These are phyloP conservation scores for Ascochyta rabiei DNA, from an alignment of 2,329 filamentous ascomycete species.

Conservation along the genomic window DNA sequence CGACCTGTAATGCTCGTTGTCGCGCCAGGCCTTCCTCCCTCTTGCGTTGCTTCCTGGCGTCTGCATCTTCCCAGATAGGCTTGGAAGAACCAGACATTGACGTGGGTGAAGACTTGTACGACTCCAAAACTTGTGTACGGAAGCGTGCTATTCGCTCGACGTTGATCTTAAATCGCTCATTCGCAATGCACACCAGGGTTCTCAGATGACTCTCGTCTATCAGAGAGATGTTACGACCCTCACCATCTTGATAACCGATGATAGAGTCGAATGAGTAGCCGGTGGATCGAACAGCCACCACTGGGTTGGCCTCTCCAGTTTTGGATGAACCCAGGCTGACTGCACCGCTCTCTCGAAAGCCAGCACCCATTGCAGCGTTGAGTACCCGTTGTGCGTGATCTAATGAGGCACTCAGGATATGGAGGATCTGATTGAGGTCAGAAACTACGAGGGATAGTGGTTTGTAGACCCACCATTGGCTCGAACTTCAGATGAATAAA, in stretches of 20 bases:
- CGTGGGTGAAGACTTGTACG: constrained; percentile 6
- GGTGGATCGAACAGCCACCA: constrained; percentile 85
- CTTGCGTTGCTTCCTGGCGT: constrained; percentile 48
- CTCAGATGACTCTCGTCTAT: constrained; percentile 72
- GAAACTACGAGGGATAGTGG: constrained; percentile 13
- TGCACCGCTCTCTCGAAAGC: constrained; percentile 89
- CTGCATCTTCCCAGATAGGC: constrained; percentile 51
- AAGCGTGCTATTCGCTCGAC: constrained; percentile 71
- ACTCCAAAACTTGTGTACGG: constrained; percentile 55
- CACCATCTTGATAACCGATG: constrained; percentile 62
- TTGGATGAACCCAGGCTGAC: constrained; percentile 62
- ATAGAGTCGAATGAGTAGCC: constrained; percentile 83
- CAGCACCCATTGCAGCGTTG: constrained; percentile 76
- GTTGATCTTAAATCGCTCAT: constrained; percentile 76
- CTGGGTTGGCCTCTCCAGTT: constrained; percentile 62
- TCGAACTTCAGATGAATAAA: constrained; percentile 89
- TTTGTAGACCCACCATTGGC: constrained; percentile 73
- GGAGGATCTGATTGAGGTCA: constrained; percentile 72
- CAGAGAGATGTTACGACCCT: constrained; percentile 50
- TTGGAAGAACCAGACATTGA: constrained; percentile 8
- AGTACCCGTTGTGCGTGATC: constrained; percentile 77
- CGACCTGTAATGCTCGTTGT: constrained; percentile 48
- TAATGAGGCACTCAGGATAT: constrained; percentile 78
- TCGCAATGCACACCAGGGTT: constrained; percentile 71
- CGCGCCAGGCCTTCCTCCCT: constrained; percentile 56